These are phyloP conservation scores for Tylopilus balloui DNA, from an alignment of 768 basidiomycete species.

Conservation along the genomic window DNA sequence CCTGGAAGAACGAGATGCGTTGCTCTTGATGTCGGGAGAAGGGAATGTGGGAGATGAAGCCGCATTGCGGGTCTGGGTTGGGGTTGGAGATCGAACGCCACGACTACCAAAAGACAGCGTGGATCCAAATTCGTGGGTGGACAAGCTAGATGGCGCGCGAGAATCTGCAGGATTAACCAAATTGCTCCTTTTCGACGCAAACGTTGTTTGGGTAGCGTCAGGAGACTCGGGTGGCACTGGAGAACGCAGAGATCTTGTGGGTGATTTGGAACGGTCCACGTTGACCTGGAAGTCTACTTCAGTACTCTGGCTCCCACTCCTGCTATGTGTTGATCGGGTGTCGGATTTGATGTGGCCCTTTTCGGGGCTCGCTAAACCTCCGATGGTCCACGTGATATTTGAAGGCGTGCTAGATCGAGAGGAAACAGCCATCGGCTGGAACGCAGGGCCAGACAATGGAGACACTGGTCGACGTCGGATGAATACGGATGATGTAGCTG, in stretches of 20 bases:
- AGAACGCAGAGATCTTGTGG: constrained; percentile 48
- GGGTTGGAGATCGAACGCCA: constrained; percentile 57
- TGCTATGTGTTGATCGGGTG: constrained; percentile 39
- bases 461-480: constrained; percentile 66
- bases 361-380: constrained; percentile 31
- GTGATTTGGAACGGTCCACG: constrained; percentile 38
- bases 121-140: constrained; percentile 47
- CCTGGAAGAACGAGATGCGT: constrained; percentile 50
- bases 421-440: constrained; percentile 55
- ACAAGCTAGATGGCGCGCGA: constrained; percentile 45
- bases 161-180: constrained; percentile 33
- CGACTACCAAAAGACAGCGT: constrained; percentile 39
- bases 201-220: constrained; percentile 34
- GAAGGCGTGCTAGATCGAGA: constrained; percentile 60
- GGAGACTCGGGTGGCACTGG: constrained; percentile 61
- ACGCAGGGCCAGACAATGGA: constrained; percentile 58
- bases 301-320: constrained; percentile 57
- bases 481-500: constrained; percentile 49
- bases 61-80: constrained; percentile 58
- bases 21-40: constrained; percentile 33
- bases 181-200: constrained; percentile 27
- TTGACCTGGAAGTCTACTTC: constrained; percentile 25
- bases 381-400: constrained; percentile 65
- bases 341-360: constrained; percentile 29
- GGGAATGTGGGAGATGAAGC: constrained; percentile 44